Conservation (phyloP, 1,284 basidiomycete species). For the Tremellales sp. region DNA sequence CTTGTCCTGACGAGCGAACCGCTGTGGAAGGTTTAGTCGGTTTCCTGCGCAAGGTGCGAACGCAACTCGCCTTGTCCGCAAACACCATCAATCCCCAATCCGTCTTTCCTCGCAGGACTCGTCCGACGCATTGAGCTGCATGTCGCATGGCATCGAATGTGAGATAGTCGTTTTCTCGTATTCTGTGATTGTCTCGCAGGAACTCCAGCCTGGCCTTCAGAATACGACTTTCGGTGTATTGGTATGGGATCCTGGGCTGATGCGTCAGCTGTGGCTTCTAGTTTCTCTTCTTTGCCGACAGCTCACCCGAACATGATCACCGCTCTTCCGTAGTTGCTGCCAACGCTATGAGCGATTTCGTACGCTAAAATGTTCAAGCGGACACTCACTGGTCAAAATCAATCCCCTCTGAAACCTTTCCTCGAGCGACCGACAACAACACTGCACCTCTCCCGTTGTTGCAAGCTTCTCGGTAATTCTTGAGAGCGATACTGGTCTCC, state of each 20-base stretch:
- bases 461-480: conserved; percentile 96
- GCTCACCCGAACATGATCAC: conserved; percentile 98
- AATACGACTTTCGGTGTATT: conserved; percentile 98
- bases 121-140: conserved; percentile 97
- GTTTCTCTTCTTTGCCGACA: too few relatives aligned
- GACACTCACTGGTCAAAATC: conserved; percentile 83
- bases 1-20: conserved; percentile 95
- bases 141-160: conserved; percentile 99
- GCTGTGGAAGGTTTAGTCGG: conserved; percentile 54
- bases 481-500: conserved; percentile 95
- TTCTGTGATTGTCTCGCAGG: conserved; percentile 95
- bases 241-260: conserved; percentile 77
- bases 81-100: conserved; percentile 99
- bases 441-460: conserved; percentile 98
- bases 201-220: conserved; percentile 97
- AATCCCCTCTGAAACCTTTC: conserved; percentile 99
- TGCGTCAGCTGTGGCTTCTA: conserved; percentile 3
- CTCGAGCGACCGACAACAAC: conserved; percentile 92
- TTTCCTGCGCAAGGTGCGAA: background rate
- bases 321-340: conserved; percentile 86
- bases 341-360: conserved; percentile 7
- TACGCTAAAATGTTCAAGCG: background rate
- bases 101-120: conserved; percentile 95
- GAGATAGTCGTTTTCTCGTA: conserved; percentile 96
- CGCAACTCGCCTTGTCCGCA: conserved; percentile 78